These are phyloP conservation scores for Colletotrichum ledebouriae DNA, from an alignment of 2,329 filamentous ascomycete genomes.

Conservation along the genomic window DNA sequence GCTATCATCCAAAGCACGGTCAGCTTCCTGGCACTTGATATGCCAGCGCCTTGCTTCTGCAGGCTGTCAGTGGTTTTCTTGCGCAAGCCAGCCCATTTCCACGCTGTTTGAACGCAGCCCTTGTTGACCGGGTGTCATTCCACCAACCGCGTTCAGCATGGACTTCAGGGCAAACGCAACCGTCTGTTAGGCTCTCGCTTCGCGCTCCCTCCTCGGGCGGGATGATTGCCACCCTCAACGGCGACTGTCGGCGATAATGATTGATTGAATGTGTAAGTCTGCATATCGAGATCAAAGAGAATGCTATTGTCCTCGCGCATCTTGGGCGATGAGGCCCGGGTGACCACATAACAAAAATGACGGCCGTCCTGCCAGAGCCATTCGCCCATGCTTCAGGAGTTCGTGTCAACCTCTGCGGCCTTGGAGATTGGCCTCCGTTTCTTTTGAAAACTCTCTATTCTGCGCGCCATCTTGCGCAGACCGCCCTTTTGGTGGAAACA, in stretches of 20 bases:
- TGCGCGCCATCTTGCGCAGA: neutral
- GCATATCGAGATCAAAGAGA: neutral
- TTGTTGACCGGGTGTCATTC: neutral
- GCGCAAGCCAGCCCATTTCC: neutral
- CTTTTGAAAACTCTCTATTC: neutral
- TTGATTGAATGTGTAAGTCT: conserved; percentile 1
- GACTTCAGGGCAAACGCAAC: neutral
- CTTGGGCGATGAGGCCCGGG: neutral
- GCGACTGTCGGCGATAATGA: too few relatives aligned
- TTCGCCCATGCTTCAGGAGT: neutral
- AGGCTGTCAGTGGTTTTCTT: neutral
- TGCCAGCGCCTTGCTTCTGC: neutral
- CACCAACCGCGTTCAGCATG: neutral
- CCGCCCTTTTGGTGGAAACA: neutral
- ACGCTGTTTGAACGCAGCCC: neutral
- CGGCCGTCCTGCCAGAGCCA: conserved; percentile 7
- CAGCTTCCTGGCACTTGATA: neutral
- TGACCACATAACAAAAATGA: conserved; percentile 7
- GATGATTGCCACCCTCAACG: neutral
- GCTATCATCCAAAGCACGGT: neutral
- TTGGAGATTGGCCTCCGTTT: neutral
- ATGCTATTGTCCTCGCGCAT: neutral
- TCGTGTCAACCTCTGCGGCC: neutral
- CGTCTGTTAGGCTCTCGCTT: neutral
- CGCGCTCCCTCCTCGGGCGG: neutral